Evolutionary conservation across 2,329 filamentous ascomycete genomes (phyloP).

Genomic region (Dactylellina cionopaga): DNA sequence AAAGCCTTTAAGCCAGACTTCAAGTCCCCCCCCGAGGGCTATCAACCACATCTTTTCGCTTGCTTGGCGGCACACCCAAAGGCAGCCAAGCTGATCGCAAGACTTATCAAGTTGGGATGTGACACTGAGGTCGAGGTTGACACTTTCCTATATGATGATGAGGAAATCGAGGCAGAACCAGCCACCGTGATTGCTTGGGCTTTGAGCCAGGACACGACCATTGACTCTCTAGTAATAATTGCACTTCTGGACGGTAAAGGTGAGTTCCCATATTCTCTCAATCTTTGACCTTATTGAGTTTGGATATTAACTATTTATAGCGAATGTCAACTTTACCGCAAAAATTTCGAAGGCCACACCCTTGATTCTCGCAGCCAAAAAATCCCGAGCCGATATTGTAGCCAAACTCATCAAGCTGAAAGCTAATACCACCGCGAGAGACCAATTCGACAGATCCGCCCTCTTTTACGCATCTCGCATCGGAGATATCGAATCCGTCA

Average conservation of each 20-base stretch:
- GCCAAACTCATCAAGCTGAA: conserved; percentile 1
- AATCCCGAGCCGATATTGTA: conserved; percentile 9
- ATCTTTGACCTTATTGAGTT: not conserved
- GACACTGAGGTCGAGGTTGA: conserved; percentile 5
- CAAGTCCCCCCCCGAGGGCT: not conserved
- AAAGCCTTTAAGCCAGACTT: not conserved
- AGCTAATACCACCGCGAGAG: not conserved
- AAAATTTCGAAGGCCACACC: not conserved
- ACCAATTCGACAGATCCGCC: conserved; percentile 20
- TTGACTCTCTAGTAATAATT: conserved; percentile 2
- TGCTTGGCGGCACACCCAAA: conserved; percentile 13
- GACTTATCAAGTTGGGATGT: conserved; percentile 10
- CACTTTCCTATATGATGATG: conserved; percentile 12
- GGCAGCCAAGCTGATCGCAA: not conserved
- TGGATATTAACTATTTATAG: conserved; percentile 3
- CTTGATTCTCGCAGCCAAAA: conserved; percentile 22
- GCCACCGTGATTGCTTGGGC: conserved; percentile 14
- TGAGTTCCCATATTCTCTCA: not conserved
- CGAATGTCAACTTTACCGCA: conserved; percentile 3
- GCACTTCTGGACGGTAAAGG: conserved; percentile 13
- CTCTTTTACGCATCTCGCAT: conserved; percentile 20
- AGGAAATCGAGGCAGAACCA: conserved; percentile 2
- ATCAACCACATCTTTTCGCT: conserved; percentile 13
- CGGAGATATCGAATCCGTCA: conserved; percentile 9
- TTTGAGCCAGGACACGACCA: conserved; percentile 3